Evolutionary conservation across 371 early-diverging fungal species (phyloP), one percentile per base, ranked within the genome.

Genomic region (Mortierella sp.): DNA sequence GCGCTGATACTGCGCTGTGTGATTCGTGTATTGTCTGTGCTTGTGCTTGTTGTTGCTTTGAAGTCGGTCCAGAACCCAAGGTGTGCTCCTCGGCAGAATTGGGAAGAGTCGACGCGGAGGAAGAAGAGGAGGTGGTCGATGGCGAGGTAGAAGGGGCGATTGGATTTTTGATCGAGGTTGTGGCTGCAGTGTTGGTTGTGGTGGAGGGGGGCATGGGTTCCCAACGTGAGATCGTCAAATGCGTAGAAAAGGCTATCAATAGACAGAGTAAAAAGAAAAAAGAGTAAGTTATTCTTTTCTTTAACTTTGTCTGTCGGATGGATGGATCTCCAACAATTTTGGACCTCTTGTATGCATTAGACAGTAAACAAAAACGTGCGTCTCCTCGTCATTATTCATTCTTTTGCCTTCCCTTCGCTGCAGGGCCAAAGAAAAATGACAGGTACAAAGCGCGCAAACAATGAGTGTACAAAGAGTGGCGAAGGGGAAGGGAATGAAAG

Each of bases 191-290:
- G 21, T 24, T 24, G 65, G 0, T 44, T 44, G 63, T 71, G 49
- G 74, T 10, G 21, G 76, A 4, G 44, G 76, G 29, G 18, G 60
- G 43, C 51, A 51, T 21, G 29, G 84, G 81, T 51, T 84, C 84
- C 84, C 84, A 84, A 10, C 84, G 81, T 12, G 84, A 84, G 48
- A 84, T 73, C n/a, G 81, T 76, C 35, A 84, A 74, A 29, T 84
- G 84, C 6, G 84, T 84, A 6, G 81, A 78, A 41, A 84, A 84
- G 10, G 84, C 84, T 84, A 76, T 68, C 58, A 74, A 77, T 72
- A 70, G 76, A 74, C 44, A 54, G 12, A 75, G 24, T 72, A n/a
- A 7, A 74, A 1, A 41, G n/a, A n/a, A 1, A 70, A 32, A 32
- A 16, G 56, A 46, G 56, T 38, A 3, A 27, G 38, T 54, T 29